Percentiles rank a stretch among this genome's conserved stretches.
phyloP scores from a whole-genome alignment of 106 monocot species.

The Amphibolis antarctica region DNA sequence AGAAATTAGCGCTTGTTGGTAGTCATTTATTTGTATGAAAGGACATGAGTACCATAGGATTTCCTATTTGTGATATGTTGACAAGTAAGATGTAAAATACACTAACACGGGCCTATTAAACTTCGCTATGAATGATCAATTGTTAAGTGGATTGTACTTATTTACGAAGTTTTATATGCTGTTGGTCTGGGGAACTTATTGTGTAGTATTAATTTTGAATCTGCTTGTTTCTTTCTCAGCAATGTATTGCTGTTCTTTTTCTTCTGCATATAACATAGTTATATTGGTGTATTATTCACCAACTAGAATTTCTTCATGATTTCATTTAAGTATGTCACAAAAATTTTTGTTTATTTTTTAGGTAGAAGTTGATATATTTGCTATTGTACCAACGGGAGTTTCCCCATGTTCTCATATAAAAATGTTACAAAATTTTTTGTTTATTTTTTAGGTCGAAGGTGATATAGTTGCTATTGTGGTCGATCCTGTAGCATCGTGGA shows the following conservation, averaged over 20 bases:
- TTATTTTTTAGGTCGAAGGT: slow-evolving; percentile 63
- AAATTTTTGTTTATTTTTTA: slow-evolving; percentile 14
- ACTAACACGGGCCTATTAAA: no score
- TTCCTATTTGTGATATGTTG: no score
- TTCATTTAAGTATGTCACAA: not conserved
- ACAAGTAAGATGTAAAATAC: no score
- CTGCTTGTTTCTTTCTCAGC: not conserved
- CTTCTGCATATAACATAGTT: not conserved
- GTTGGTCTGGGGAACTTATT: no score
- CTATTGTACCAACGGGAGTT: no score
- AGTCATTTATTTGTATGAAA: no score
- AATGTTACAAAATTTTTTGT: not conserved
- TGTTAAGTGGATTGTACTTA: no score
- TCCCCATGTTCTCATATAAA: not conserved
- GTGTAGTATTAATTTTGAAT: not conserved
- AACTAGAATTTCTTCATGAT: not conserved
- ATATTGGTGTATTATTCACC: not conserved
- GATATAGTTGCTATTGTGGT: slow-evolving; percentile 76
- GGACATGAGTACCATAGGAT: no score
- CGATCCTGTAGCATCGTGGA: slow-evolving; percentile 64
- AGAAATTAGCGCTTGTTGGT: no score
- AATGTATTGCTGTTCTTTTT: not conserved
- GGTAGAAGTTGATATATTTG: slow-evolving; percentile 90
- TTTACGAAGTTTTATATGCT: no score
- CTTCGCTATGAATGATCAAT: no score